phyloP scores from a whole-genome alignment of 2,329 filamentous ascomycete genomes.

The Aspergillus aculeatinus region DNA sequence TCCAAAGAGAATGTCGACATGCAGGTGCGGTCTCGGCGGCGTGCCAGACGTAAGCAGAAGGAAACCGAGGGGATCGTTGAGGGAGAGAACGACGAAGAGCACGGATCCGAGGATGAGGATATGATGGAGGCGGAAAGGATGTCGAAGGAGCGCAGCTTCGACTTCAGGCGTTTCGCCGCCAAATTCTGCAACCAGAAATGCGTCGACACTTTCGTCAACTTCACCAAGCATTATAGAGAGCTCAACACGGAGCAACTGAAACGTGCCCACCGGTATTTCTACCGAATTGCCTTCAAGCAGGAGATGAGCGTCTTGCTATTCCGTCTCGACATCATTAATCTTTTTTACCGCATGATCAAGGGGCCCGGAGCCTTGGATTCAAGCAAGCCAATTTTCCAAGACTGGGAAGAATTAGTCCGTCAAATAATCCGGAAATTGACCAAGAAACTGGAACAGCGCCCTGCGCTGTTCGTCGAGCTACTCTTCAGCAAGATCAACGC shows the following conservation, averaged over 20 bases:
- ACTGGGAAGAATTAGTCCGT: constrained; percentile 87
- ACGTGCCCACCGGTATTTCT: constrained; percentile 89
- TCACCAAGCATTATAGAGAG: constrained; percentile 77
- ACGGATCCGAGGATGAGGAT: constrained; percentile 70
- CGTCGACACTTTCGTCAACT: constrained; percentile 82
- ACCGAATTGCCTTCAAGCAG: constrained; percentile 91
- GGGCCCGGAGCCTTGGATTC: constrained; percentile 75
- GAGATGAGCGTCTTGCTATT: constrained; percentile 86
- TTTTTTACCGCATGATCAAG: constrained; percentile 90
- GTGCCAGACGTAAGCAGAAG: constrained; percentile 69
- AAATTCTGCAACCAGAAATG: constrained; percentile 82
- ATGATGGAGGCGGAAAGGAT: constrained; percentile 67
- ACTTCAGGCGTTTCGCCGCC: constrained; percentile 79
- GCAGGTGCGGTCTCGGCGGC: constrained; percentile 80
- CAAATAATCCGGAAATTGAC: constrained; percentile 80
- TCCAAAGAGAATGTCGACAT: constrained; percentile 93
- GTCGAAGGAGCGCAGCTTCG: constrained; percentile 84
- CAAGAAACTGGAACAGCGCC: constrained; percentile 80
- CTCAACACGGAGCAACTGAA: constrained; percentile 79
- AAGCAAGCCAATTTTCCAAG: constrained; percentile 66
- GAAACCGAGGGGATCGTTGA: constrained; percentile 40
- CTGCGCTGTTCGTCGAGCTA: constrained; percentile 84
- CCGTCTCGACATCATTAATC: constrained; percentile 82
- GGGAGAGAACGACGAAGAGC: constrained; percentile 53
- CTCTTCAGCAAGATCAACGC: constrained; percentile 88